Base-by-base conservation (phyloP, 306 rosid species). In the Mimosa bimucronata region DNA sequence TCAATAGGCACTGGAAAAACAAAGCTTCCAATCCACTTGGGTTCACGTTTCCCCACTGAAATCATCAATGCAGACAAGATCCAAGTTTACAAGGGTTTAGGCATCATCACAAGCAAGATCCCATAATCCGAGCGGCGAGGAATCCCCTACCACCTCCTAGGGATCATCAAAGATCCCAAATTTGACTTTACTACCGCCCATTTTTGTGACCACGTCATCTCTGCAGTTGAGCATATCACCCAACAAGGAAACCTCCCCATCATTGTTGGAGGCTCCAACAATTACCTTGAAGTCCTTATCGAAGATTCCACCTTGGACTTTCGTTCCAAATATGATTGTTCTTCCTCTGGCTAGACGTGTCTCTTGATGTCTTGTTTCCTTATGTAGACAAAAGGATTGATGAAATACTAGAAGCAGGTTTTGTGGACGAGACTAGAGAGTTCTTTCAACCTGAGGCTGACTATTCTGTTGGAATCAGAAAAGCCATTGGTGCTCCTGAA, bases 201-300 rank as follows among this genome's bases (percentile, higher is more conserved):
- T n/a, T 53, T 53, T 4, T n/a, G 61, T 12, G 4, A 55, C 5
- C 14, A 55, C 2, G 61, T 55, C 11, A 23, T 55, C 6, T 0
- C 61, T 0, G 28, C 61, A 0, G 2, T 55, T 1, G 61, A 55
- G 0, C 28, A 8, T 7, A 55, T 55, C 5, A 55, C 61, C 28
- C 3, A 25, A 58, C 65, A 25, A 11, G 86, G 84, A 0, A 42
- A 18, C 45, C 21, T 85, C 12, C 86, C 86, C 16, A 85, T 85
- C 3, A 82, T 82, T 23, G 88, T 85, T 0, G 86, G 88, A 11
- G 88, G 88, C 26, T 85, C 88, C 1, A 85, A 85, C 40, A 48
- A 26, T 2, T 85, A 79, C 77, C 74, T 86, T 0, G 10, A 77
- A 65, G 64, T 3, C 41, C 16, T 83, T 0, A 26, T 79, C 0